Evolutionary conservation across 139 green algal species (phyloP).

Genomic region (Edaphochlamys debaryana): DNA sequence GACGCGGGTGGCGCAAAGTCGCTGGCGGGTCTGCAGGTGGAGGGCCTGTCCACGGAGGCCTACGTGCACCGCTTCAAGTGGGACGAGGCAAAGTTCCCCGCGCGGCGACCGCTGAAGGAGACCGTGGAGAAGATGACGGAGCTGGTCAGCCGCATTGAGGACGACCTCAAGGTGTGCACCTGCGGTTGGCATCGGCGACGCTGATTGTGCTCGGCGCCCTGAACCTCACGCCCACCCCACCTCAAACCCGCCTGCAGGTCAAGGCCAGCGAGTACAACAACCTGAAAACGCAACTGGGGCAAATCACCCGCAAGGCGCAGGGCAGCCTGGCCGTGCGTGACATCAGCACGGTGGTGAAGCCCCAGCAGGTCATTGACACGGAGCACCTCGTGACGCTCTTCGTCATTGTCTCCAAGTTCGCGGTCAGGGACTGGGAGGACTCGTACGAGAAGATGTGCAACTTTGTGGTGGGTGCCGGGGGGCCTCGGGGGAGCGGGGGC

Average conservation of each 20-base stretch:
- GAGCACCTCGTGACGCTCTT: constrained; percentile 96
- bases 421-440: constrained; percentile 84
- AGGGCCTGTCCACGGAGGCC: constrained; percentile 73
- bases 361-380: constrained; percentile 78
- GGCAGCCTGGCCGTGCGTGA: constrained; percentile 89
- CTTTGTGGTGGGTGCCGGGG: constrained; percentile 78
- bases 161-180: constrained; percentile 99
- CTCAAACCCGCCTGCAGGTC: constrained; percentile 67
- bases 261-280: constrained; percentile 89
- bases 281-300: constrained; percentile 78
- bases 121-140: constrained; percentile 92
- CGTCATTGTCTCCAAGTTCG: constrained; percentile 88
- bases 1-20: constrained; percentile 39
- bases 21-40: constrained; percentile 55
- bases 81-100: constrained; percentile 98
- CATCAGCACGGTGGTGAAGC: constrained; percentile 70
- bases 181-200: background rate
- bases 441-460: constrained; percentile 91
- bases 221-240: too few relatives aligned
- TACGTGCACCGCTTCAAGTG: constrained; percentile 91
- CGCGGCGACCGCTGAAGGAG: constrained; percentile 86
- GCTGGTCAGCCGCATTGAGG: constrained; percentile 88
- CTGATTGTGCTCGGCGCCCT: background rate
- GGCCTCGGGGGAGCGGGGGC: too few relatives aligned
- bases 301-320: constrained; percentile 80